phyloP scores from a whole-genome alignment of 768 basidiomycete species.

The Lyophyllum semitale region DNA sequence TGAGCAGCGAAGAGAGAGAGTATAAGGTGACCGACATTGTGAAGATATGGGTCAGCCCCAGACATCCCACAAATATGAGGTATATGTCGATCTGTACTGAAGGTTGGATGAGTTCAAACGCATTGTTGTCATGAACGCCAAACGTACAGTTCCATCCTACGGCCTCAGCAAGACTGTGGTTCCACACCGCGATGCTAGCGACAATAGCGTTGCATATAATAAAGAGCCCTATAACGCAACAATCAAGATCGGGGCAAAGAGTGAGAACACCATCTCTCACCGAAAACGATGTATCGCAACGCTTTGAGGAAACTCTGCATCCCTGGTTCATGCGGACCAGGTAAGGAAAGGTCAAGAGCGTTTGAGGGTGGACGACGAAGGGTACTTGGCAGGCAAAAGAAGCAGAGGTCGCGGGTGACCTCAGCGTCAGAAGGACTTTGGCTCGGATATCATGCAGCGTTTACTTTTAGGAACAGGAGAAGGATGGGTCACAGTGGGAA shows the following conservation, averaged over 20 bases:
- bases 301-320: conserved; percentile 50
- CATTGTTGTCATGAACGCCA: background rate
- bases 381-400: background rate
- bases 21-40: conserved; percentile 46
- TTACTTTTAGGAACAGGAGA: background rate
- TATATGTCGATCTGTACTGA: conserved; percentile 57
- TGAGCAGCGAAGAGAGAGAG: conserved; percentile 5
- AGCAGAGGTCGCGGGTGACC: background rate
- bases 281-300: conserved; percentile 62
- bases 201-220: conserved; percentile 66
- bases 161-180: conserved; percentile 50
- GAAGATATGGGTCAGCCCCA: conserved; percentile 60
- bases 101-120: conserved; percentile 6
- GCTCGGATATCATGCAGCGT: background rate
- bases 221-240: conserved; percentile 48
- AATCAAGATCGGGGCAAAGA: background rate
- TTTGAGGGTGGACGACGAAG: conserved; percentile 27
- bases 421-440: conserved; percentile 2
- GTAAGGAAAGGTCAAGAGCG: conserved; percentile 25
- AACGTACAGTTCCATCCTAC: conserved; percentile 40
- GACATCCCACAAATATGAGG: conserved; percentile 59
- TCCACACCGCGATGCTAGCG: conserved; percentile 71
- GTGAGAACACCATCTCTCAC: conserved; percentile 34
- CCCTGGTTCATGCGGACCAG: conserved; percentile 30
- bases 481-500: background rate